A percentile compares a stretch with the other conserved stretches of the same genome.
Conservation (phyloP, 441 rosid genomes). For the Brassica balearica region DNA sequence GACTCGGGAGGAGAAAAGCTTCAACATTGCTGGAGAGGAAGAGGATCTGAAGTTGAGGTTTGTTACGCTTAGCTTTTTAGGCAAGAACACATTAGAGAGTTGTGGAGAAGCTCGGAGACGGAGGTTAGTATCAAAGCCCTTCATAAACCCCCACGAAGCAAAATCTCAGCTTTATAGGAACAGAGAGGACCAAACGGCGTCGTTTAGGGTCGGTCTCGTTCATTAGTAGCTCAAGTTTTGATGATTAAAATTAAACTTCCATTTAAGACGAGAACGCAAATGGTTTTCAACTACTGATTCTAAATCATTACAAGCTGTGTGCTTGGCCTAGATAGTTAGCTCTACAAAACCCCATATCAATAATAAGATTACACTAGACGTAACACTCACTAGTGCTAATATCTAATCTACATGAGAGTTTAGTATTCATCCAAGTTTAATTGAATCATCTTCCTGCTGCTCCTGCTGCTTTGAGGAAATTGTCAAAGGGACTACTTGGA, state of each 20-base stretch:
- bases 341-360: too few species aligned
- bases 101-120: conserved; percentile 27
- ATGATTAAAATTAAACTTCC: neutral
- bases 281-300: neutral
- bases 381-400: too few species aligned
- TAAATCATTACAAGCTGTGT: neutral
- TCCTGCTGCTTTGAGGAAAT: too few species aligned
- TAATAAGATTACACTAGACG: too few species aligned
- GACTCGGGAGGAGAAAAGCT: conserved; percentile 66
- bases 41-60: conserved; percentile 25
- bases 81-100: conserved; percentile 37
- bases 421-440: too few species aligned
- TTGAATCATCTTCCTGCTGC: too few species aligned
- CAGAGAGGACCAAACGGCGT: neutral
- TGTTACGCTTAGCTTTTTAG: conserved; percentile 15
- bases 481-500: too few species aligned
- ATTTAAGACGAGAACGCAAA: conserved; percentile 12
- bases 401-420: too few species aligned
- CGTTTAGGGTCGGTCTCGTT: neutral
- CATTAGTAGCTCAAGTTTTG: neutral
- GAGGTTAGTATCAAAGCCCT: conserved; percentile 59
- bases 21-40: conserved; percentile 65
- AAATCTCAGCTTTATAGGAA: conserved; percentile 27
- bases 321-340: too few species aligned
- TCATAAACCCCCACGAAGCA: conserved; percentile 73